Conservation (phyloP, 1,284 basidiomycete genomes). For the Marasmius oreades region DNA sequence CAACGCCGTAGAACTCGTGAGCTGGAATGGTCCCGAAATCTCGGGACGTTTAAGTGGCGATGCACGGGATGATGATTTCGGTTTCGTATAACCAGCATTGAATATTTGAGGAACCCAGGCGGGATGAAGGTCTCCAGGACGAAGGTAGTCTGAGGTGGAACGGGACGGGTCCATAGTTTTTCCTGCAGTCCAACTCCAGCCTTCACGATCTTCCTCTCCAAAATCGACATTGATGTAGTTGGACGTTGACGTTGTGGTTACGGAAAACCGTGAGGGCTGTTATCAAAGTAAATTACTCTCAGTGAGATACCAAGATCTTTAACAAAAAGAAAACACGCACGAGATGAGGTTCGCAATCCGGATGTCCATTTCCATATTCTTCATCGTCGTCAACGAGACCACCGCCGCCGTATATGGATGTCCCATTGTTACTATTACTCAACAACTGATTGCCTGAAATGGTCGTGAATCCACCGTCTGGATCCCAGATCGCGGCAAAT, state of each 20-base stretch:
- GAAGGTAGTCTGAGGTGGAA: background rate
- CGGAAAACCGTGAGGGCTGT: slow-evolving; percentile 48
- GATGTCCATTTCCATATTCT: slow-evolving; percentile 8
- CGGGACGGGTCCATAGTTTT: background rate
- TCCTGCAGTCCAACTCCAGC: background rate
- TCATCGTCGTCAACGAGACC: background rate
- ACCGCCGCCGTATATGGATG: background rate
- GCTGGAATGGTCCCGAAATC: slow-evolving; percentile 14
- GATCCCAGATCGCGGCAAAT: slow-evolving; percentile 19
- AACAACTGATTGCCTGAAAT: slow-evolving; percentile 10
- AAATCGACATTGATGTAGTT: slow-evolving; percentile 36
- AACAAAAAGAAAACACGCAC: slow-evolving; percentile 4
- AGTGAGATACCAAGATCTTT: background rate
- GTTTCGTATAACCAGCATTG: slow-evolving; percentile 10
- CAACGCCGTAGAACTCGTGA: slow-evolving; percentile 4
- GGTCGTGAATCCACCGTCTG: slow-evolving; percentile 15
- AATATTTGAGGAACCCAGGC: slow-evolving; percentile 15
- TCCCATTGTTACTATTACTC: background rate
- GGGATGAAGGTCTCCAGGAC: slow-evolving; percentile 9
- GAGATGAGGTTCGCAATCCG: slow-evolving; percentile 18
- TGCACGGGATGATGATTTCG: slow-evolving; percentile 2
- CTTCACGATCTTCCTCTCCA: background rate
- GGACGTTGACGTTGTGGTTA: slow-evolving; percentile 48
- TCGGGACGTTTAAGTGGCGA: slow-evolving; percentile 2
- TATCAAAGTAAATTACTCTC: background rate